These are phyloP conservation scores for Pleurotus pulmonarius DNA, from an alignment of 768 basidiomycete species.

Conservation along the genomic window DNA sequence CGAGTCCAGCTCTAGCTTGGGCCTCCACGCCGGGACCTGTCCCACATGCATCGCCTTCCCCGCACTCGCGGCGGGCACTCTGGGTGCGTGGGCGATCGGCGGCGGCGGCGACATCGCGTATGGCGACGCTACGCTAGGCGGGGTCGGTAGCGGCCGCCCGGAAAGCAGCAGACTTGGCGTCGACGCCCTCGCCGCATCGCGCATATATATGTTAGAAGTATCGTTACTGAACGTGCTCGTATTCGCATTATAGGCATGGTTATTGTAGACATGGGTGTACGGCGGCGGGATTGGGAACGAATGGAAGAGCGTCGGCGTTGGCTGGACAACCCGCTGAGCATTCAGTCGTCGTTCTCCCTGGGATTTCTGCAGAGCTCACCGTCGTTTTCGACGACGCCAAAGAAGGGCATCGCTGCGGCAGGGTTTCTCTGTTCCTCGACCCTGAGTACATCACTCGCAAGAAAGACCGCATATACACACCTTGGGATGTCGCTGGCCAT, in stretches of 20 bases:
- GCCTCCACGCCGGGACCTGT: background rate
- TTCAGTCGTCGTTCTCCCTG: too few species aligned
- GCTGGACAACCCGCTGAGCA: too few species aligned
- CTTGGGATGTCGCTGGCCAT: too few species aligned
- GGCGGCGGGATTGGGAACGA: background rate
- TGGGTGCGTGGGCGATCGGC: background rate
- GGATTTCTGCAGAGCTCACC: too few species aligned
- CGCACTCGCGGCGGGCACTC: background rate
- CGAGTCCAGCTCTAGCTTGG: background rate
- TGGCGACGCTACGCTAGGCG: background rate
- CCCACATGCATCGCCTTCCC: too few species aligned
- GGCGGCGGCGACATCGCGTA: background rate
- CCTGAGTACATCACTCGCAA: too few species aligned
- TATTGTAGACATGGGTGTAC: background rate
- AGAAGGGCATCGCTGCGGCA: too few species aligned
- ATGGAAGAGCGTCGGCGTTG: background rate
- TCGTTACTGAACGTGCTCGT: background rate
- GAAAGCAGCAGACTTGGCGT: background rate
- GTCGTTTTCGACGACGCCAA: too few species aligned
- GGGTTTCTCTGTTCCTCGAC: too few species aligned
- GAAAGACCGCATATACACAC: too few species aligned
- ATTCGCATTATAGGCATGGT: background rate
- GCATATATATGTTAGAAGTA: background rate
- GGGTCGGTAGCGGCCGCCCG: background rate
- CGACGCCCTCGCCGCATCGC: too few species aligned